Evolutionary conservation across 441 rosid species (phyloP).

Genomic region (Arabidopsis lyrata): DNA sequence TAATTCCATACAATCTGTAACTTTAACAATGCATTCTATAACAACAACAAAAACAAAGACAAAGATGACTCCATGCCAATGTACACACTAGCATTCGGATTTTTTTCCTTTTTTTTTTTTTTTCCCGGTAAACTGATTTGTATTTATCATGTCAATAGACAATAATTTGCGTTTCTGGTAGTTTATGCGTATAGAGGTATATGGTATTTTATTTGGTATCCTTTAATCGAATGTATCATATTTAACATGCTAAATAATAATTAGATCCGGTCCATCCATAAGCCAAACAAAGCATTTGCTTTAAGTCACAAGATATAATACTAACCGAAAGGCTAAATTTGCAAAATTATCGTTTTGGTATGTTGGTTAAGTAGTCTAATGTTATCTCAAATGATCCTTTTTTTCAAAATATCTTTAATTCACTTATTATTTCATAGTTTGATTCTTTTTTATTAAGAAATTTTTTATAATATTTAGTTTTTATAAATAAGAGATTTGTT

Average conservation of each 20-base stretch:
- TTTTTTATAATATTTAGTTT: too few relatives aligned
- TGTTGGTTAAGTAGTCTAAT: too few relatives aligned
- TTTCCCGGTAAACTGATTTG: background rate
- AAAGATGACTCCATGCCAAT: conserved; percentile 4
- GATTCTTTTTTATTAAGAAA: too few relatives aligned
- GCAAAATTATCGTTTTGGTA: too few relatives aligned
- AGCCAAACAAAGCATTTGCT: too few relatives aligned
- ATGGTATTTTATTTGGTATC: background rate
- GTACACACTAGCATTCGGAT: background rate
- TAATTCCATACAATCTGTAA: conserved; percentile 3
- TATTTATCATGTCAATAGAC: background rate
- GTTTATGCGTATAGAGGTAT: background rate
- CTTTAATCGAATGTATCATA: background rate
- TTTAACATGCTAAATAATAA: background rate
- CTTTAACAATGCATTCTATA: conserved; percentile 23
- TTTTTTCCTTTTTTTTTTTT: background rate
- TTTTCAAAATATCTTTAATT: too few relatives aligned
- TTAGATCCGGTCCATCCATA: too few relatives aligned
- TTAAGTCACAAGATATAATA: too few relatives aligned
- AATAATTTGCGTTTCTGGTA: background rate
- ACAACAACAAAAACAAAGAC: background rate
- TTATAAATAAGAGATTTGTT: too few relatives aligned
- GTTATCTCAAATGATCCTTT: too few relatives aligned
- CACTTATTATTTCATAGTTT: too few relatives aligned
- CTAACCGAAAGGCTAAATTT: too few relatives aligned